These are phyloP conservation scores for Nemania diffusa DNA, from an alignment of 2,329 filamentous ascomycete species.

Conservation along the genomic window DNA sequence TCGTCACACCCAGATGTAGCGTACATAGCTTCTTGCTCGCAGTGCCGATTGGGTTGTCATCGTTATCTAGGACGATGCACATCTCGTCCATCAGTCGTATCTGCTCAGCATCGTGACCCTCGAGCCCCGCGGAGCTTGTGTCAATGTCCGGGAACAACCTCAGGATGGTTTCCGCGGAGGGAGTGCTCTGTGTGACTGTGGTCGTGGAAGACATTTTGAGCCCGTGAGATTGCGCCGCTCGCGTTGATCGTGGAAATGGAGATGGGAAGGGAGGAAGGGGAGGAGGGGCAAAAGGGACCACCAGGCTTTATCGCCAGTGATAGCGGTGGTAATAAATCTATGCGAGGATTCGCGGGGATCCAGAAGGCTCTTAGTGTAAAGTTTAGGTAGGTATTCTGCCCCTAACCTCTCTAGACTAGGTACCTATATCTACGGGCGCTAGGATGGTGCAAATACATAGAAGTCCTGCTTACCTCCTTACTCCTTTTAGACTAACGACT, in stretches of 20 bases:
- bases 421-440: background rate
- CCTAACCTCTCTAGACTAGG: no score
- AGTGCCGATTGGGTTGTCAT: slow-evolving; percentile 92
- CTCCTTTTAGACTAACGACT: background rate
- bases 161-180: slow-evolving; percentile 85
- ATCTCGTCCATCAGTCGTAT: slow-evolving; percentile 98
- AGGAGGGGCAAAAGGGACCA: slow-evolving; percentile 8
- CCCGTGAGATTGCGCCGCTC: slow-evolving; percentile 14
- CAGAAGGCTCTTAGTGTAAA: background rate
- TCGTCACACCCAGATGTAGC: slow-evolving; percentile 44
- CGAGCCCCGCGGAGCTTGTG: slow-evolving; percentile 77
- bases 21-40: slow-evolving; percentile 97
- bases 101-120: slow-evolving; percentile 96
- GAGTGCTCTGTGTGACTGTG: slow-evolving; percentile 61
- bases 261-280: slow-evolving; percentile 28
- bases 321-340: background rate
- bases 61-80: slow-evolving; percentile 94
- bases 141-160: slow-evolving; percentile 87
- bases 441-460: background rate
- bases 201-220: slow-evolving; percentile 51
- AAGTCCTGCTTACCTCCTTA: background rate
- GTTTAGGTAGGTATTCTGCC: background rate
- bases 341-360: slow-evolving; percentile 11
- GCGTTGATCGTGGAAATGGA: slow-evolving; percentile 22
- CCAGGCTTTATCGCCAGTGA: slow-evolving; percentile 21